Evolutionary conservation across 352 stramenopile genomes (phyloP).

Genomic region (Pythium biforme): DNA sequence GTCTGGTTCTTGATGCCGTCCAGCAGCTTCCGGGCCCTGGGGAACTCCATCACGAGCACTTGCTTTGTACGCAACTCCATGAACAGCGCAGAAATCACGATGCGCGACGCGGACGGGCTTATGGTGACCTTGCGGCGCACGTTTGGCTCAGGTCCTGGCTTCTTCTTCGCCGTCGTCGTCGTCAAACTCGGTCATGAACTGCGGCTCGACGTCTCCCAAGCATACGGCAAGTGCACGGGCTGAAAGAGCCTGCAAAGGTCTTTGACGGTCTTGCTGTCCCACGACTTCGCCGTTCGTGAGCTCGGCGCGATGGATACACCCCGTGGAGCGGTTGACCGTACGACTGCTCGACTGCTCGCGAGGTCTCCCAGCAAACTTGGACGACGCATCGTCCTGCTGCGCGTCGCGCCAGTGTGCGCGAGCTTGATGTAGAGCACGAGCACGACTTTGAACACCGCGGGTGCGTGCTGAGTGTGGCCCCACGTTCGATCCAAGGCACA

Average conservation of each 20-base stretch:
- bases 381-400: slow-evolving; percentile 80
- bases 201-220: slow-evolving; percentile 94
- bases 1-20: slow-evolving; percentile 88
- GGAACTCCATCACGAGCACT: slow-evolving; percentile 95
- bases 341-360: slow-evolving; percentile 49
- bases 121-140: slow-evolving; percentile 90
- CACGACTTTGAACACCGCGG: slow-evolving; percentile 79
- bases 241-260: slow-evolving; percentile 95
- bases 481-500: too few relatives aligned
- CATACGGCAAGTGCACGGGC: slow-evolving; percentile 91
- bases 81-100: slow-evolving; percentile 84
- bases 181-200: slow-evolving; percentile 98
- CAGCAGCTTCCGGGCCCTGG: slow-evolving; percentile 83
- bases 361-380: slow-evolving; percentile 68
- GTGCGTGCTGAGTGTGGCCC: slow-evolving; percentile 74
- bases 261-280: slow-evolving; percentile 96
- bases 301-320: slow-evolving; percentile 75
- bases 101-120: slow-evolving; percentile 61
- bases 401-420: slow-evolving; percentile 76
- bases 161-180: slow-evolving; percentile 94
- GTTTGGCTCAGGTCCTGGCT: slow-evolving; percentile 84
- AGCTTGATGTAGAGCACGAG: slow-evolving; percentile 86
- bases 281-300: slow-evolving; percentile 72
- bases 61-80: slow-evolving; percentile 92
- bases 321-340: slow-evolving; percentile 56